Evolutionary conservation across 805 yeast genomes (phyloP), one percentile per base, ranked within the genome.

Genomic region (Martiniozyma abietophila): DNA sequence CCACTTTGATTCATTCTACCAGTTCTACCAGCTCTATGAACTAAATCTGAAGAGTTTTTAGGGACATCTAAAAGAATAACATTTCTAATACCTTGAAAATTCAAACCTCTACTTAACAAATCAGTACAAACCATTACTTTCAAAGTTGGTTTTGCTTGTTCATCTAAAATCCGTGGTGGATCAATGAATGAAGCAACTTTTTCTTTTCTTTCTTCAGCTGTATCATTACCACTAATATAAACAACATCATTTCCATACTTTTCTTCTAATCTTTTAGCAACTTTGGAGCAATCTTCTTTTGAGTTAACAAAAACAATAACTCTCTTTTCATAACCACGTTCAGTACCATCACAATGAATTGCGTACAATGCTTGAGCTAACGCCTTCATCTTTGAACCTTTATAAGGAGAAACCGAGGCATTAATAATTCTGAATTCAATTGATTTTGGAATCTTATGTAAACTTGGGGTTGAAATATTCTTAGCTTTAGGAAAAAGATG

Each of bases 11-110:
- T 82, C 81, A 88, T 78, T 53, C 98, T 64, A 3, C 96, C 96
- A 0, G 96, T 89, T 59, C 98, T 72, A 2, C 98, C 98, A 1
- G 84, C 80, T 41, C 98, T 65, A 54, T 89, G 97, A 15, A 89
- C 75, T 40, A 89, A 63, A 56, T 89, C 97, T 14, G 84, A 77
- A 0, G 96, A 73, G 11, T 80, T 77, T 34, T 71, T 69, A 5
- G 98, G 98, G 29, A 86, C 73, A 51, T 89, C 96, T 61, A 78
- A 80, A 32, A 92, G 59, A 18, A 89, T 66, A 9, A 89, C 83
- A 47, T 86, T 86, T 45, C 86, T 69, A 20, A 92, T 74, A 12
- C 81, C 81, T 36, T 71, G 69, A 58, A 92, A 86, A 50, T 89
- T 89, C 36, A 92, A 59, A 3, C 98, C 98, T 49, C 98, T 67